Conservation (phyloP, 106 monocot genomes). For the Narthecium ossifragum region DNA sequence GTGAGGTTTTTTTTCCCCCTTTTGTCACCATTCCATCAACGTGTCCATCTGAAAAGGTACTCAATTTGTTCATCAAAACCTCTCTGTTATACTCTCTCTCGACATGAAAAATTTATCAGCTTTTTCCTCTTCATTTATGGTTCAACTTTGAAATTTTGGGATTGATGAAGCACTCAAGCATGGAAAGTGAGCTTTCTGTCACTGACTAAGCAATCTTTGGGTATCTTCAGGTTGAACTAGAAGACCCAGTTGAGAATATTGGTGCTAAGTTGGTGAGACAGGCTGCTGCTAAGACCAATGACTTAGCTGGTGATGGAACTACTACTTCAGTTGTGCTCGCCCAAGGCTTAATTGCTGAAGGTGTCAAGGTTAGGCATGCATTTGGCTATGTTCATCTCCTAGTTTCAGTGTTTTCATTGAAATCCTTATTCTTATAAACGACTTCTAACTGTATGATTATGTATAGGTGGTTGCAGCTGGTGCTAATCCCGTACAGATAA, state of each 20-base stretch:
- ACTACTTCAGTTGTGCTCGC: constrained; percentile 62
- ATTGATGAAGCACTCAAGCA: no score
- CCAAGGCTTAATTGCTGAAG: constrained; percentile 55
- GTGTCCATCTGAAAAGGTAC: no score
- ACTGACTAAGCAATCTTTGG: no score
- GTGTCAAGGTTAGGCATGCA: constrained; percentile 28
- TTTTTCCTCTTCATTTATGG: no score
- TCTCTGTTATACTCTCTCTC: no score
- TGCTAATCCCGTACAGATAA: constrained; percentile 42
- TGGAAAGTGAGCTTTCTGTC: no score
- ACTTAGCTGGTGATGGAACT: constrained; percentile 58
- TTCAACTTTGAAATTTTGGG: no score
- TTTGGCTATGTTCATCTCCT: background rate
- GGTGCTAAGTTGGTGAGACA: constrained; percentile 61
- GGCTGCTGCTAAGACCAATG: constrained; percentile 63
- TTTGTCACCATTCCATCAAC: no score
- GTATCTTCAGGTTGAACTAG: constrained; percentile 44
- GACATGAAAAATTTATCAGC: no score
- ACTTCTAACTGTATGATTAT: background rate
- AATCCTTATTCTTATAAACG: background rate
- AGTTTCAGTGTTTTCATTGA: background rate
- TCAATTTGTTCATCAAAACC: no score
- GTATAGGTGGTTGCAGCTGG: constrained; percentile 38
- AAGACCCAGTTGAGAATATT: constrained; percentile 64
- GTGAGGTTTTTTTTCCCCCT: no score